These are phyloP conservation scores for Bullera alba DNA, from an alignment of 768 basidiomycete species.

Conservation along the genomic window DNA sequence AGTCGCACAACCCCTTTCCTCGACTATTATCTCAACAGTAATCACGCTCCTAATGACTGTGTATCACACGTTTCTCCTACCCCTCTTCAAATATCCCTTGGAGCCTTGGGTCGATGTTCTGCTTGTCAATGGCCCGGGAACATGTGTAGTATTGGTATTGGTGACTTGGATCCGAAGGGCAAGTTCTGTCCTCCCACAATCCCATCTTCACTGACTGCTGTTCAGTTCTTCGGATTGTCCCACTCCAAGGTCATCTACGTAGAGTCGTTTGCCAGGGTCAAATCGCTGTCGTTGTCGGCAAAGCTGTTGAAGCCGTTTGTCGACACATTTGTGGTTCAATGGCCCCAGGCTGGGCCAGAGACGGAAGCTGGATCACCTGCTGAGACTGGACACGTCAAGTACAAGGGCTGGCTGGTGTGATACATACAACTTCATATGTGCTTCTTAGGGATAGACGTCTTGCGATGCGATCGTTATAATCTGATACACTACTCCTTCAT, in stretches of 20 bases:
- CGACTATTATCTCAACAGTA: slow-evolving; percentile 61
- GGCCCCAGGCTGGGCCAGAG: slow-evolving; percentile 54
- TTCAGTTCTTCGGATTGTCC: slow-evolving; percentile 65
- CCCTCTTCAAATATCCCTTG: slow-evolving; percentile 42
- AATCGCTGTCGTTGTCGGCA: slow-evolving; percentile 71
- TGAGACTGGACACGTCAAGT: background rate
- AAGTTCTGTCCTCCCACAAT: slow-evolving; percentile 28
- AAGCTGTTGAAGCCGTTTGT: slow-evolving; percentile 72
- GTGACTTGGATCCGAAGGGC: slow-evolving; percentile 69
- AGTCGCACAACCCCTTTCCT: slow-evolving; percentile 72
- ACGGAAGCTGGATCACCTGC: background rate
- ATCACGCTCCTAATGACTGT: slow-evolving; percentile 59
- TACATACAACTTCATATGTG: no score
- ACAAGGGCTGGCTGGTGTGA: slow-evolving; percentile 1
- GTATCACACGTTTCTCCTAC: slow-evolving; percentile 56
- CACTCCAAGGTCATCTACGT: slow-evolving; percentile 74
- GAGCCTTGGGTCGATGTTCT: slow-evolving; percentile 59
- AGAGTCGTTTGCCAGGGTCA: slow-evolving; percentile 88
- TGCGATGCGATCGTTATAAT: no score
- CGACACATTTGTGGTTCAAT: slow-evolving; percentile 89
- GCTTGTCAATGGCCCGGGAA: slow-evolving; percentile 90
- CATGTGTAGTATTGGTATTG: slow-evolving; percentile 70
- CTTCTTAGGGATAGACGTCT: no score
- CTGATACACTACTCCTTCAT: no score
- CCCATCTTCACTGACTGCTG: background rate